These are phyloP conservation scores for Lumnitzera littorea DNA, from an alignment of 345 rosid genomes.

Conservation along the genomic window DNA sequence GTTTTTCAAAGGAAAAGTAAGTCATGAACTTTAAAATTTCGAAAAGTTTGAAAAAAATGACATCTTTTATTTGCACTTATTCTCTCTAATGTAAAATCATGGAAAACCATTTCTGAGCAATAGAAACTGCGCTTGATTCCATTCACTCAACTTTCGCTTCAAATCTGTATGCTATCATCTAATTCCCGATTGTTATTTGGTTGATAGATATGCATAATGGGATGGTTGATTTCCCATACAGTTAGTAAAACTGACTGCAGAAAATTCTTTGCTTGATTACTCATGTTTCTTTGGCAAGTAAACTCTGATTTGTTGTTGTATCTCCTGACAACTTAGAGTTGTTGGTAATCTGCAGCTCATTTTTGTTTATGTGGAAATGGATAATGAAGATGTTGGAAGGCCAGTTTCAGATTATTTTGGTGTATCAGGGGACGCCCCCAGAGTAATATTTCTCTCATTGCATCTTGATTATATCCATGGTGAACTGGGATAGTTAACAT, in stretches of 20 bases:
- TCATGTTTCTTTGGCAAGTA: neutral
- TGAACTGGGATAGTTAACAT: neutral
- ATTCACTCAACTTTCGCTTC: too few relatives aligned
- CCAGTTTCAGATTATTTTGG: slow-evolving; percentile 97
- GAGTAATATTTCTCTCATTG: slow-evolving; percentile 25
- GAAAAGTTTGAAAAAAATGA: too few relatives aligned
- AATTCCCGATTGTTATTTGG: too few relatives aligned
- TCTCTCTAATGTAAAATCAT: too few relatives aligned
- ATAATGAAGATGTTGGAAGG: slow-evolving; percentile 84
- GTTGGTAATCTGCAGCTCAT: slow-evolving; percentile 48
- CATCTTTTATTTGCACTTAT: too few relatives aligned
- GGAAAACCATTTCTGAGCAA: too few relatives aligned
- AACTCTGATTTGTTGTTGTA: neutral
- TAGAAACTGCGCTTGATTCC: too few relatives aligned
- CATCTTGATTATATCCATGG: neutral
- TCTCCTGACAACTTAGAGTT: neutral
- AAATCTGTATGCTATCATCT: too few relatives aligned
- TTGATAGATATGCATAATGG: too few relatives aligned
- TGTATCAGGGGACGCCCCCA: slow-evolving; percentile 53
- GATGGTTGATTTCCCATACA: too few relatives aligned
- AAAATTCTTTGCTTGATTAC: too few relatives aligned
- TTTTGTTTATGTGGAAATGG: slow-evolving; percentile 82
- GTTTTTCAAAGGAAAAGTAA: slow-evolving; percentile 90
- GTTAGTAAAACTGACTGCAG: too few relatives aligned
- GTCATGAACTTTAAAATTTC: neutral